Conservation (phyloP, 768 basidiomycete genomes). For the Agrocybe chaxingu region DNA sequence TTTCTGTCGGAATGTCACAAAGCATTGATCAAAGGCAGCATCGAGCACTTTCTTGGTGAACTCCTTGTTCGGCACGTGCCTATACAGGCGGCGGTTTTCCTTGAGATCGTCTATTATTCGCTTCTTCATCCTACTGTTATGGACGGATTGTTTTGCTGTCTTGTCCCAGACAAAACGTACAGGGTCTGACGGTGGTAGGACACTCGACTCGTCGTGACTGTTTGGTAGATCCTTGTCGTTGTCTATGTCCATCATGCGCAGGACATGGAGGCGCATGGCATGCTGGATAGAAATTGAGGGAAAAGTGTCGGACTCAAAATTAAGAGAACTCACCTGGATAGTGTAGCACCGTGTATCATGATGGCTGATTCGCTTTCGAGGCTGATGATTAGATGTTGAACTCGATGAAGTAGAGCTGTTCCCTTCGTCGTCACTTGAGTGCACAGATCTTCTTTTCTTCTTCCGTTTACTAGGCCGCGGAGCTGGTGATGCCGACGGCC, state of each 20-base stretch:
- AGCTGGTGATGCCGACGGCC: slow-evolving; percentile 7
- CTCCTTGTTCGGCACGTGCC: slow-evolving; percentile 61
- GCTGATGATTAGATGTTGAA: slow-evolving; percentile 29
- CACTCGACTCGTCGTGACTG: slow-evolving; percentile 53
- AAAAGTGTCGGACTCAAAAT: not conserved
- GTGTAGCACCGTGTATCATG: slow-evolving; percentile 67
- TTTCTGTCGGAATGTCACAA: slow-evolving; percentile 65
- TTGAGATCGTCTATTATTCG: slow-evolving; percentile 61
- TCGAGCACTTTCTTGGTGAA: slow-evolving; percentile 63
- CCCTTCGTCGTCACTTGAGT: slow-evolving; percentile 36
- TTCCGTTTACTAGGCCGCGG: slow-evolving; percentile 16
- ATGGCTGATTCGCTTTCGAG: slow-evolving; percentile 45
- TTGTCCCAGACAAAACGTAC: slow-evolving; percentile 81
- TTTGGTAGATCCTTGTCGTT: slow-evolving; percentile 59
- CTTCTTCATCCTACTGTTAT: slow-evolving; percentile 70
- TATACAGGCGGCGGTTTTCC: slow-evolving; percentile 52
- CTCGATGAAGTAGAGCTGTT: slow-evolving; percentile 36
- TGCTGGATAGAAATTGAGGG: slow-evolving; percentile 37
- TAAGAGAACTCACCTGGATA: slow-evolving; percentile 48
- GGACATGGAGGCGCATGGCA: slow-evolving; percentile 67
- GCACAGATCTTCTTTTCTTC: slow-evolving; percentile 27
- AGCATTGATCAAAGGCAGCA: slow-evolving; percentile 66
- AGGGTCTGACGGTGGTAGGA: slow-evolving; percentile 44
- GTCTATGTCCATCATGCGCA: slow-evolving; percentile 54
- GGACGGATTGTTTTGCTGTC: slow-evolving; percentile 70